phyloP scores from a whole-genome alignment of 495 filamentous ascomycete species.

The Xylaria longipes region DNA sequence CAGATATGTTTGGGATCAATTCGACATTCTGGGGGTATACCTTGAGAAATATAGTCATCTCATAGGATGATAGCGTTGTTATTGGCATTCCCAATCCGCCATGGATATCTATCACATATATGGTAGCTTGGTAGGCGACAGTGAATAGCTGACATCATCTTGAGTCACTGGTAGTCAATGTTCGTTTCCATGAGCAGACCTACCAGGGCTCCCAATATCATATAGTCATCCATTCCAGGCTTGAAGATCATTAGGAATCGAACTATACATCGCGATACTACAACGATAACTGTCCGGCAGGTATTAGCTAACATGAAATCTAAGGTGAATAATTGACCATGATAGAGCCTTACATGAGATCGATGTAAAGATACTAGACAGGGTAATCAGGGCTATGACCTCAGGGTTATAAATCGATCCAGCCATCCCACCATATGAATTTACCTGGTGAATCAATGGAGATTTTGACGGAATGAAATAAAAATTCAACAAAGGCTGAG shows the following conservation, averaged over 20 bases:
- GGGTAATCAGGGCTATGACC: conserved; percentile 13
- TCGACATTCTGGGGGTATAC: conserved; percentile 14
- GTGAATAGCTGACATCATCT: conserved; percentile 37
- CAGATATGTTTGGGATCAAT: neutral
- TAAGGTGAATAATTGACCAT: neutral
- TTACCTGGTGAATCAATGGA: neutral
- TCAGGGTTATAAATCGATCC: conserved; percentile 5
- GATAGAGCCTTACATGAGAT: conserved; percentile 29
- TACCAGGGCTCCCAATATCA: conserved; percentile 44
- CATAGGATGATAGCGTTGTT: conserved; percentile 31
- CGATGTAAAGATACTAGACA: conserved; percentile 32
- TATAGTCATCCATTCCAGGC: conserved; percentile 42
- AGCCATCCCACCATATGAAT: neutral
- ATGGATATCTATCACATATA: conserved; percentile 39
- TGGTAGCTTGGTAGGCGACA: conserved; percentile 41
- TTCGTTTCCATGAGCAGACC: neutral
- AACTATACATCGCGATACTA: conserved; percentile 35
- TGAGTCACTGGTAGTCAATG: neutral
- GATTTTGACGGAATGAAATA: neutral
- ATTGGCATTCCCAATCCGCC: conserved; percentile 42
- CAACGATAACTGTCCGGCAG: conserved; percentile 33
- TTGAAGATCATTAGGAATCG: conserved; percentile 42
- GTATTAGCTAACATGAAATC: neutral
- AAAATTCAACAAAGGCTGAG: neutral
- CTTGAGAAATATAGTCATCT: conserved; percentile 46